Evolutionary conservation across 108 stramenopile species (phyloP), one percentile per base, ranked within the genome.

Genomic region (Schizochytrium sp.): DNA sequence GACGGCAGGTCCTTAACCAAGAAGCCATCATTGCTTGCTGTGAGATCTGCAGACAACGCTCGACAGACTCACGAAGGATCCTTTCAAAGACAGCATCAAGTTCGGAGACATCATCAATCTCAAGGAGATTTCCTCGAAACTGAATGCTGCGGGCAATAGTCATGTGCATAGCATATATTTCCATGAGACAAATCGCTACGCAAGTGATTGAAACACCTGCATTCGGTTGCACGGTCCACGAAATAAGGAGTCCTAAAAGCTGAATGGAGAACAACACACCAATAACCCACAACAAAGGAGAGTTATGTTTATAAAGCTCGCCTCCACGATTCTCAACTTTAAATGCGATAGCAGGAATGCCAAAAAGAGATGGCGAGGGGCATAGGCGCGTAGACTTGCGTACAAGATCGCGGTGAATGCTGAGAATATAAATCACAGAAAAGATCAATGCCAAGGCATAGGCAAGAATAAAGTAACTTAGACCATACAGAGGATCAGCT

Each of bases 1-100:
- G 64, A 0, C 64, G 64, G 15, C 64, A 7, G 7, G 28, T 69
- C 12, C 28, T 17, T 0, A 83, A 4, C 76, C 76, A 83, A 8
- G 76, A 49, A 5, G 76, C 28, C 76, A 83, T 83, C 76, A 83
- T 83, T 10, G 76, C 76, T 3, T 83, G 76, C 76, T 83, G 76
- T 5, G 76, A 83, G 38, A 83, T 83, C 3, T 83, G 76, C 76
- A 83, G 76, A 83, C 76, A 83, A 38, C 76, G 76, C 7, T 55
- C 50, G 76, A 83, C 76, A 10, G 76, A 83, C 47, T 83, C 76
- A 38, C 76, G 76, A 17, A 83, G 47, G 28, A 83, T 55, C 50
- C 53, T 47, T 53, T 83, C 50, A 83, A 83, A 83, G 3, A 83
- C 47, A 50, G 53, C 5, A 53, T 83, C 76, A 10, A 83, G 53